phyloP scores from a whole-genome alignment of 331 rosid genomes.

The Acacia pycnantha region DNA sequence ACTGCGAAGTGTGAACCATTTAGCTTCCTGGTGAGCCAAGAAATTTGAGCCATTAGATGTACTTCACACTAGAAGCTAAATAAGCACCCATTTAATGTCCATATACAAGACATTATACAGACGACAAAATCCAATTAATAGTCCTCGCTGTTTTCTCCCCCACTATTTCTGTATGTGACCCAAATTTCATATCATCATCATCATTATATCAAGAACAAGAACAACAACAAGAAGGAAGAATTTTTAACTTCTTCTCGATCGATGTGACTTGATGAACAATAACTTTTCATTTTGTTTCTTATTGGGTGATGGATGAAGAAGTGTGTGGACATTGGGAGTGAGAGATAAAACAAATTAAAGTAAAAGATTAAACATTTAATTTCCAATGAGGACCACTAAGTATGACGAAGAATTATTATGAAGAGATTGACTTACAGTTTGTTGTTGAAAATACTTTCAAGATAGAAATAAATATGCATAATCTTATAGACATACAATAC shows the following conservation, averaged over 20 bases:
- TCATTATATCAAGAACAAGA: not conserved
- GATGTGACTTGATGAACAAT: not conserved
- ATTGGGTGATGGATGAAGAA: not conserved
- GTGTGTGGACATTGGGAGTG: not conserved
- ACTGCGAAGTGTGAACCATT: not conserved
- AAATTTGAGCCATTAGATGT: slow-evolving; percentile 23
- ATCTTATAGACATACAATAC: too few relatives aligned
- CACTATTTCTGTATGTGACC: not conserved
- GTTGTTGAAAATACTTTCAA: too few relatives aligned
- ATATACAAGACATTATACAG: slow-evolving; percentile 6
- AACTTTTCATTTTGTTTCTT: not conserved
- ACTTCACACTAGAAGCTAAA: not conserved
- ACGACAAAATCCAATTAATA: slow-evolving; percentile 23
- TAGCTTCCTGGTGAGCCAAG: not conserved
- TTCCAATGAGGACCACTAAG: not conserved
- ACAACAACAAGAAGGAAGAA: not conserved
- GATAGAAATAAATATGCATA: too few relatives aligned
- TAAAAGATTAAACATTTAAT: too few relatives aligned
- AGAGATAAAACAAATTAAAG: not conserved
- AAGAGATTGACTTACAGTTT: not conserved
- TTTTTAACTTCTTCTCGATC: not conserved
- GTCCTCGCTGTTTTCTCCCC: not conserved
- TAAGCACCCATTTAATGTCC: slow-evolving; percentile 4
- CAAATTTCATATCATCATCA: not conserved
- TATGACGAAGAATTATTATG: not conserved